These are phyloP conservation scores for Exophiala sideris DNA, from an alignment of 2,329 filamentous ascomycete genomes.

Conservation along the genomic window DNA sequence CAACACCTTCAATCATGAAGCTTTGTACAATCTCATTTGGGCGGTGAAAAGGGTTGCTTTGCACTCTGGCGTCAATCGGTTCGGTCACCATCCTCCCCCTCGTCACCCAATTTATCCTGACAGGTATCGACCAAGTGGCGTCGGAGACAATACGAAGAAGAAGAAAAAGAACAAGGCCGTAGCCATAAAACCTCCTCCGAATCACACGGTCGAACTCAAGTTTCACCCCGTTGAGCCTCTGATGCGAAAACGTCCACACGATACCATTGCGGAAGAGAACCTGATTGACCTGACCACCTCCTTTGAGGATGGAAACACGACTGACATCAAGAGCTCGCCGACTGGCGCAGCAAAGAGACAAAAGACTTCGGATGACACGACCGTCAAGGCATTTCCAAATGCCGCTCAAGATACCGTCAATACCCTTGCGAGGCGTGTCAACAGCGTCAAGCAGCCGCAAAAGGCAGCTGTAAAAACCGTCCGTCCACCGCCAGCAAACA, in stretches of 20 bases:
- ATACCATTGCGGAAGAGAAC: constrained; percentile 2
- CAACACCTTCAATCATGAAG: constrained; percentile 22
- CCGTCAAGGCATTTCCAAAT: neutral
- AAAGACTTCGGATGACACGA: constrained; percentile 5
- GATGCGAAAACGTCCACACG: constrained; percentile 9
- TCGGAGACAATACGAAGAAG: constrained; percentile 21
- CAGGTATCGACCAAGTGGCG: constrained; percentile 24
- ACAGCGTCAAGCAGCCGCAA: neutral
- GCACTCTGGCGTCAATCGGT: neutral
- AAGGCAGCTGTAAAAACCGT: too few relatives aligned
- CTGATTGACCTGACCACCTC: constrained; percentile 8
- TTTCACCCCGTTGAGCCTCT: constrained; percentile 13
- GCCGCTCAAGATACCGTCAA: neutral
- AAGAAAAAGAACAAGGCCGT: constrained; percentile 17
- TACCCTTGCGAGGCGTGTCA: neutral
- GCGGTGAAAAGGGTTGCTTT: constrained; percentile 20
- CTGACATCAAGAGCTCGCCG: neutral
- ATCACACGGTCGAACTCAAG: constrained; percentile 6
- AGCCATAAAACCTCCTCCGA: neutral
- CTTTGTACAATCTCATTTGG: constrained; percentile 28
- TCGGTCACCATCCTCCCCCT: neutral
- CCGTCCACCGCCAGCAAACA: neutral
- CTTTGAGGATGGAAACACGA: neutral
- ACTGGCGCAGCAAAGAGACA: constrained; percentile 7
- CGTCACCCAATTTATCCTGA: constrained; percentile 25